These are phyloP conservation scores for Boletus vermiculosoides DNA, from an alignment of 768 basidiomycete species.

Conservation along the genomic window DNA sequence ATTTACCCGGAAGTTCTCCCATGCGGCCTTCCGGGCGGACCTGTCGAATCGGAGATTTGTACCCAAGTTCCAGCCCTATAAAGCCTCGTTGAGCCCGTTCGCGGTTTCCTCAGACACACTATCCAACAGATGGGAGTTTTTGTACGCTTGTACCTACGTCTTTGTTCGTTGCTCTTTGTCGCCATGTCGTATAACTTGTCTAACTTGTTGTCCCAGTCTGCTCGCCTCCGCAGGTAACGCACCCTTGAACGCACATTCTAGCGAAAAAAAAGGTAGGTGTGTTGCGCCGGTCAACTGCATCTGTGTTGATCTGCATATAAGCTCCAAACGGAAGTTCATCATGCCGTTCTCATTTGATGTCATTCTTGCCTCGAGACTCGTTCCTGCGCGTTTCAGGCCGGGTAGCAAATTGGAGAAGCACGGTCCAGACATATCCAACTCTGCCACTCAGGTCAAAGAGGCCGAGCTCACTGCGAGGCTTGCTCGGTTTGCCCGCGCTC, in stretches of 20 bases:
- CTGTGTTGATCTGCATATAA: constrained; percentile 11
- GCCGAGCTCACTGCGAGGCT: constrained; percentile 22
- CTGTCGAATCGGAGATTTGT: constrained; percentile 30
- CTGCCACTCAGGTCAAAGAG: constrained; percentile 16
- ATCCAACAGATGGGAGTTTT: constrained; percentile 37
- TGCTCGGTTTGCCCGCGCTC: constrained; percentile 27
- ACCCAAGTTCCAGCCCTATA: constrained; percentile 17
- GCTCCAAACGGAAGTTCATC: constrained; percentile 10
- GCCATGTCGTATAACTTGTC: neutral
- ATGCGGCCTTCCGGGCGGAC: constrained; percentile 17
- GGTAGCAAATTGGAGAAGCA: constrained; percentile 14
- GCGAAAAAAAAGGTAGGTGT: constrained; percentile 16
- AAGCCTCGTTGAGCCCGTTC: constrained; percentile 3
- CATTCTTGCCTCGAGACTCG: constrained; percentile 21
- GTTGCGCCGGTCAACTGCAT: neutral
- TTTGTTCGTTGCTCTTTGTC: constrained; percentile 21
- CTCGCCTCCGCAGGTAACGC: constrained; percentile 29
- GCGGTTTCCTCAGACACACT: constrained; percentile 19
- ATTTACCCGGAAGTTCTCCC: constrained; percentile 7
- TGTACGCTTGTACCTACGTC: constrained; percentile 28
- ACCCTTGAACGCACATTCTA: constrained; percentile 24
- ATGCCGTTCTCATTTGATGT: constrained; percentile 24
- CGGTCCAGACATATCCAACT: constrained; percentile 25
- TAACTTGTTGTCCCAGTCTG: constrained; percentile 21
- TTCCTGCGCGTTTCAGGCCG: constrained; percentile 25